These are phyloP conservation scores for Paramyrothecium roridum DNA, from an alignment of 2,329 filamentous ascomycete species.

Conservation along the genomic window DNA sequence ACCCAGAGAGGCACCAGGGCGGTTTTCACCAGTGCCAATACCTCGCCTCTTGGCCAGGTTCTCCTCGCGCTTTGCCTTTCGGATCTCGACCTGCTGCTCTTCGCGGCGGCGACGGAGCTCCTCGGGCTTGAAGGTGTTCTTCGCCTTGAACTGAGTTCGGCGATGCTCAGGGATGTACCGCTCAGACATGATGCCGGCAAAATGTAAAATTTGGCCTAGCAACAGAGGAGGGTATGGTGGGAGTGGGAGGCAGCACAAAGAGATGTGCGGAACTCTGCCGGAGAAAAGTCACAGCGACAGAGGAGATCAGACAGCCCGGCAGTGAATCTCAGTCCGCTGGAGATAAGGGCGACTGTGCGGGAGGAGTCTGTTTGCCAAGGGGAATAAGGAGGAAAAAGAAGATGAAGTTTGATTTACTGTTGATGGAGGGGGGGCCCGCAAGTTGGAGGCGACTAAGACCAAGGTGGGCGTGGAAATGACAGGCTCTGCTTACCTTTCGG, in stretches of 20 bases:
- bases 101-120: conserved; percentile 97
- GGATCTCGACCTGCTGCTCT: conserved; percentile 98
- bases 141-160: conserved; percentile 98
- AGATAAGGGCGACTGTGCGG: background rate
- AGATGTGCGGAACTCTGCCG: background rate
- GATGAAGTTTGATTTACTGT: background rate
- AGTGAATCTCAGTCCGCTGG: background rate
- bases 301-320: background rate
- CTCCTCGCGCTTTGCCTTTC: conserved; percentile 97
- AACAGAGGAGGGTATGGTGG: conserved; percentile 11
- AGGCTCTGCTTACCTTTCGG: background rate
- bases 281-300: background rate
- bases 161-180: conserved; percentile 99
- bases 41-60: conserved; percentile 98
- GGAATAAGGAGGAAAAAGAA: background rate
- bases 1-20: conserved; percentile 77
- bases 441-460: background rate
- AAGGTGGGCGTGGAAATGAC: background rate
- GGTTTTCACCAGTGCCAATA: conserved; percentile 77
- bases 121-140: conserved; percentile 98
- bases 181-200: conserved; percentile 76
- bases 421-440: background rate
- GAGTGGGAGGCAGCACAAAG: conserved; percentile 13
- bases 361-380: background rate
- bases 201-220: conserved; percentile 1